A percentile compares a stretch with the other conserved stretches of the same genome.
phyloP scores from a whole-genome alignment of 1,139 yeast species.

The Kluyveromyces sp. region DNA sequence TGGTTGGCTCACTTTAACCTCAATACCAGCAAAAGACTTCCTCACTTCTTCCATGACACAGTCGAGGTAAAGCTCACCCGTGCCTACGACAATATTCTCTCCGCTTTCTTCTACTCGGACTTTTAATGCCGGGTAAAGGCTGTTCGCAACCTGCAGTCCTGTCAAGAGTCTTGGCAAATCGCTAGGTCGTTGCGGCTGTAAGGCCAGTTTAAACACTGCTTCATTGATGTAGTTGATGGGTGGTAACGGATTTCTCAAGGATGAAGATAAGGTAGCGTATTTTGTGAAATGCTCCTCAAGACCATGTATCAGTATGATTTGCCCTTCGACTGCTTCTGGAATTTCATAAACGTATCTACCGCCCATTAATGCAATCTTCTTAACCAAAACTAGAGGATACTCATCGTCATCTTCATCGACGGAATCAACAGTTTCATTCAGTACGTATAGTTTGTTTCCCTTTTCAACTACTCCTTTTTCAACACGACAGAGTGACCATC shows the following conservation, averaged over 20 bases:
- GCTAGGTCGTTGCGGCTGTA: slow-evolving; percentile 75
- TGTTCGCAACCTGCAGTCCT: slow-evolving; percentile 56
- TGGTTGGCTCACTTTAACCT: slow-evolving; percentile 81
- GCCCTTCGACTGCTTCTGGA: slow-evolving; percentile 52
- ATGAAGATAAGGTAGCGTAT: slow-evolving; percentile 47
- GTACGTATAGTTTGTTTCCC: slow-evolving; percentile 45
- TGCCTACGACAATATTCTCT: slow-evolving; percentile 71
- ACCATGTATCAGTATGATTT: slow-evolving; percentile 61
- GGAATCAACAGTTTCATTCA: slow-evolving; percentile 46
- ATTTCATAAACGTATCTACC: slow-evolving; percentile 64
- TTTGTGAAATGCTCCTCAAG: slow-evolving; percentile 46
- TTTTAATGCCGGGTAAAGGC: slow-evolving; percentile 57
- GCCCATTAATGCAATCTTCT: slow-evolving; percentile 53
- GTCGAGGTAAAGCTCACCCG: slow-evolving; percentile 87
- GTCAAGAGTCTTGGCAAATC: slow-evolving; percentile 68
- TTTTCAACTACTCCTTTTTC: slow-evolving; percentile 49
- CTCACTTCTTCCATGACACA: slow-evolving; percentile 76
- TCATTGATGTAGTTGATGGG: slow-evolving; percentile 41
- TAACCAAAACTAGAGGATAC: slow-evolving; percentile 35
- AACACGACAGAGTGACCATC: slow-evolving; percentile 51
- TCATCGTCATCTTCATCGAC: slow-evolving; percentile 40
- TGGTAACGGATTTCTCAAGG: slow-evolving; percentile 33
- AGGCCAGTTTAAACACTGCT: slow-evolving; percentile 72
- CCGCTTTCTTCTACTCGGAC: slow-evolving; percentile 83
- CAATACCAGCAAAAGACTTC: slow-evolving; percentile 49